These are phyloP conservation scores for Cymbopogon flexuosus DNA, from an alignment of 202 grass and related monocot species.

Conservation along the genomic window DNA sequence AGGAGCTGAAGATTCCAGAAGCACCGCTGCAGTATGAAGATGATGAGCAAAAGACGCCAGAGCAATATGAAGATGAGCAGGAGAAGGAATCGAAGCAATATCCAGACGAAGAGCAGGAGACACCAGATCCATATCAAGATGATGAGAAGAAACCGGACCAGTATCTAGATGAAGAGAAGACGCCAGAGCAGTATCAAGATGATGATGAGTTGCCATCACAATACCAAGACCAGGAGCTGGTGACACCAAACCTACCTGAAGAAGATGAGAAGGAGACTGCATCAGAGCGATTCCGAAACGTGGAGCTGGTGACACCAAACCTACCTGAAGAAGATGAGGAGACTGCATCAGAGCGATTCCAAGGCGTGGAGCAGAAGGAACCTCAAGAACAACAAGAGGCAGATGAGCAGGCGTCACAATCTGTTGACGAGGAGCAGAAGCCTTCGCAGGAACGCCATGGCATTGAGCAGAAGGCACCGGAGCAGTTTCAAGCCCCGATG, in stretches of 20 bases:
- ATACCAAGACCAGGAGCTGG: constrained; percentile 12
- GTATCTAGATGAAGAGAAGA: constrained; percentile 14
- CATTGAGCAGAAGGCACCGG: neutral
- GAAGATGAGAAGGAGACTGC: neutral
- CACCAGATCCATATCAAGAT: neutral
- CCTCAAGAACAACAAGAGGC: constrained; percentile 11
- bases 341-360: neutral
- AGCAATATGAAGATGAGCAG: constrained; percentile 24
- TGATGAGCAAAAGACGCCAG: constrained; percentile 4
- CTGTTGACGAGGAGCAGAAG: neutral
- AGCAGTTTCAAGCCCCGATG: neutral
- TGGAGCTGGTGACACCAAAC: neutral
- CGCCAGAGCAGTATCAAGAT: constrained; percentile 5
- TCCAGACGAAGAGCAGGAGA: constrained; percentile 2
- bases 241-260: neutral
- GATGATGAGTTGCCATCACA: neutral
- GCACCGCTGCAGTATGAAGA: constrained; percentile 17
- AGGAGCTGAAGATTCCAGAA: constrained; percentile 17
- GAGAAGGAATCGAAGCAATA: constrained; percentile 3
- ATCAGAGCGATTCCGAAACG: neutral
- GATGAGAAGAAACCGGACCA: constrained; percentile 23
- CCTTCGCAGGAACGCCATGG: neutral
- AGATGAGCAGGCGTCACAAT: constrained; percentile 23
- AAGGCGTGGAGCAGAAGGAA: constrained; percentile 15
- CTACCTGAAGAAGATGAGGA: neutral